phyloP scores from a whole-genome alignment of 352 stramenopile species.

The Phytophthora pluvialis region DNA sequence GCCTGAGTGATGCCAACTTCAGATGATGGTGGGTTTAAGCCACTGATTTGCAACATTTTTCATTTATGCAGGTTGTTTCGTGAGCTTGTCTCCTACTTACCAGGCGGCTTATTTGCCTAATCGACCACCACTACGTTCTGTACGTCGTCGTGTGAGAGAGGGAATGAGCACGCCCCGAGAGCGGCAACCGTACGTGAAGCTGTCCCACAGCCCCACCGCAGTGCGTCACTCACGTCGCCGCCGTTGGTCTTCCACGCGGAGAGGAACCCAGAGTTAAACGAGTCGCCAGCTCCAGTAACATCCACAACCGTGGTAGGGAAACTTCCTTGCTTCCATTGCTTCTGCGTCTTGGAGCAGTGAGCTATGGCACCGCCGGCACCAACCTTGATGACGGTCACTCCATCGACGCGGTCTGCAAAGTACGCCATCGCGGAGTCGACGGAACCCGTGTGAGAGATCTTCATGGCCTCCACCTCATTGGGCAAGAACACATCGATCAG shows the following conservation, averaged over 20 bases:
- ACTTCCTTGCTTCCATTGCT: conserved; percentile 51
- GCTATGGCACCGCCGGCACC: conserved; percentile 66
- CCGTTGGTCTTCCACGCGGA: conserved; percentile 63
- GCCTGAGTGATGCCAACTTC: conserved; percentile 6
- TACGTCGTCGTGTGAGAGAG: conserved; percentile 55
- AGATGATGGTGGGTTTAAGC: not conserved
- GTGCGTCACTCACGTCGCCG: conserved; percentile 51
- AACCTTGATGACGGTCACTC: conserved; percentile 76
- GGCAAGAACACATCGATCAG: conserved; percentile 86
- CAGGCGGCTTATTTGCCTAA: conserved; percentile 8
- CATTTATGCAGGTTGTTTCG: conserved; percentile 1
- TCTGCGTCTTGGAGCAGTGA: conserved; percentile 48
- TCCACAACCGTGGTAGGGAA: conserved; percentile 73
- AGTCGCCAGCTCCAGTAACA: conserved; percentile 82
- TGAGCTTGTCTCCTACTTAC: not conserved
- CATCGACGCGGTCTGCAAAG: conserved; percentile 49
- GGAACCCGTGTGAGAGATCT: conserved; percentile 50
- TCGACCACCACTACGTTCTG: conserved; percentile 37
- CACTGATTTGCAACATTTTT: not conserved
- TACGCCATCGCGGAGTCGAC: conserved; percentile 65
- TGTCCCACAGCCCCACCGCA: conserved; percentile 74
- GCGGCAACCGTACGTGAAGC: conserved; percentile 63
- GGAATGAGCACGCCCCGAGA: conserved; percentile 60
- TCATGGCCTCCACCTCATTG: conserved; percentile 85
- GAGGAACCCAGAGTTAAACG: conserved; percentile 88